Evolutionary conservation across 495 filamentous ascomycete genomes (phyloP), one percentile per base, ranked within the genome.

Genomic region (Talaromyces liani): DNA sequence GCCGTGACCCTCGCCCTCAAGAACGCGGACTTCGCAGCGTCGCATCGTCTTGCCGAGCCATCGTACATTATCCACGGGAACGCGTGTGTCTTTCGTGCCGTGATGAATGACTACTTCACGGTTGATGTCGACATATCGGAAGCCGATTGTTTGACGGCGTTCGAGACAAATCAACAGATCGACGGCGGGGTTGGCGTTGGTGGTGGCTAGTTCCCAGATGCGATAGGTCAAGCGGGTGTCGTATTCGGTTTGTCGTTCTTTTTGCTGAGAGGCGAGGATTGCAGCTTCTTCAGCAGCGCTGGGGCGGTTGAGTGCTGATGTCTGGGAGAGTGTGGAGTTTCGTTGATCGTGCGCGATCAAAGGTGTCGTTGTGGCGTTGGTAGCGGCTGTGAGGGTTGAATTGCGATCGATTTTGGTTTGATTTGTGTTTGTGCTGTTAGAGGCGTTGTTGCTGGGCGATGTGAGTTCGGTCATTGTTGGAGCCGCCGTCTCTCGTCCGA

Each of bases 21-120:
- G 79, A 6, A 98, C 84, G 10, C 94, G 80, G 18, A 99, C 92
- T 73, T 98, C 94, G 70, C 92, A 95, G 47, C 89, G 82, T 25
- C 88, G 84, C 94, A 98, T 98, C 41, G 87, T 92, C 71, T 92
- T 92, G 24, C 91, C 92, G 18, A 99, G 80, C 94, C 94, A 99
- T 62, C 87, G 82, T 24, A 97, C 91, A 72, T 98, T 99, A 45
- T 97, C 95, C 18, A 96, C 88, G 0, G 94, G 94, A 10, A 99
- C 94, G 16, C 94, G 83, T 6, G 89, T 92, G 67, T 99, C 94
- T 68, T 88, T 88, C 70, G 86, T 91, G 12, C 94, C 94, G 68
- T 99, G 94, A 67, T 96, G 93, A 64, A 99, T 96, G 25, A 96
- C 88, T 1, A 97, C 90, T 0, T 88, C 84, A 8, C 92, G 84